A percentile compares a stretch with the other conserved stretches of the same genome.
Conservation (phyloP, 164 flowering plant species). For the Umbellularia californica region DNA sequence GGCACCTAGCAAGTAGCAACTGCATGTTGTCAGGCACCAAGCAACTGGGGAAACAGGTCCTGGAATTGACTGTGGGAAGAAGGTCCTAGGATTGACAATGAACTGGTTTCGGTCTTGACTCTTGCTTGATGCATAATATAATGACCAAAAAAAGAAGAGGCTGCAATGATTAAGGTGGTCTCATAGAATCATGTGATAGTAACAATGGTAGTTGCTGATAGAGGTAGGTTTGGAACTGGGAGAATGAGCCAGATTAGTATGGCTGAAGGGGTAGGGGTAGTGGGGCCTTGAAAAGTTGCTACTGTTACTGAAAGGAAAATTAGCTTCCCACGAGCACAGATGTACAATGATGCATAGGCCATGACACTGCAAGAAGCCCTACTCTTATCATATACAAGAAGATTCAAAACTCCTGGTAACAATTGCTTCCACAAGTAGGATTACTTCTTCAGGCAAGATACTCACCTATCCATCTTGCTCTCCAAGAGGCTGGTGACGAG, state of each 20-base stretch:
- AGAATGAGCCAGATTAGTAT: neutral
- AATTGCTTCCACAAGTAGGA: neutral
- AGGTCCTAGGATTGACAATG: too few relatives aligned
- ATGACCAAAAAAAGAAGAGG: neutral
- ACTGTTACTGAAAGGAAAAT: neutral
- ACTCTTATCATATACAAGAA: neutral
- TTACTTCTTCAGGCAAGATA: neutral
- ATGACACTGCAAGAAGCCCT: neutral
- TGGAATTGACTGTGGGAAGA: too few relatives aligned
- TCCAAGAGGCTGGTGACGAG: constrained; percentile 61
- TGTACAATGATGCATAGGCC: neutral
- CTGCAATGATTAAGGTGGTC: neutral
- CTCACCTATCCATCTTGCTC: constrained; percentile 78
- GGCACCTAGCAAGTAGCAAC: too few relatives aligned
- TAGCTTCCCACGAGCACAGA: neutral
- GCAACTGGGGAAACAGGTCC: too few relatives aligned
- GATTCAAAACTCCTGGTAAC: neutral
- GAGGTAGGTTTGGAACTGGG: neutral
- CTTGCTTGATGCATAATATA: too few relatives aligned
- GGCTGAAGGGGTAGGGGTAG: neutral
- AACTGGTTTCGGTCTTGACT: too few relatives aligned
- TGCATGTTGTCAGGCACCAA: too few relatives aligned
- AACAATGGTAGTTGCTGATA: neutral
- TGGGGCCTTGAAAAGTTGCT: neutral
- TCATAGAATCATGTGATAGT: neutral